A percentile compares a stretch with the other conserved stretches of the same genome.
Conservation (phyloP, 768 basidiomycete species). For the Mycena polygramma region DNA sequence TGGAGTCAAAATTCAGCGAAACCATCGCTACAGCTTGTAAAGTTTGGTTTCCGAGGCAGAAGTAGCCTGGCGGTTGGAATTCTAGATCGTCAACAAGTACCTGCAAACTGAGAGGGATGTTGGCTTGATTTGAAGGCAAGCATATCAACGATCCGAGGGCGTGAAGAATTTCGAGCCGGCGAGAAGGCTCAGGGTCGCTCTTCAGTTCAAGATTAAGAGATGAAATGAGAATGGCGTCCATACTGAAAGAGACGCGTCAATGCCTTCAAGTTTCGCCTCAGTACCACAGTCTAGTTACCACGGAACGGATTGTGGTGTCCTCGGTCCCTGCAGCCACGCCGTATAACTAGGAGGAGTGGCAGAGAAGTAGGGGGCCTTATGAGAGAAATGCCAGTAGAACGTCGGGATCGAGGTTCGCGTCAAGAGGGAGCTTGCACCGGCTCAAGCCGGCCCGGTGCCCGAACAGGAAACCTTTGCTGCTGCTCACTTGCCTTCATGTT, state of each 20-base stretch:
- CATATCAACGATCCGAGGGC: constrained; percentile 15
- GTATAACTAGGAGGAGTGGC: no score
- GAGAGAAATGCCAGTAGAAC: no score
- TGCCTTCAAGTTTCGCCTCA: no score
- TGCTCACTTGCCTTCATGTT: no score
- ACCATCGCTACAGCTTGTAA: not conserved
- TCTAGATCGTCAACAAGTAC: constrained; percentile 13
- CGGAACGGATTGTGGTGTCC: no score
- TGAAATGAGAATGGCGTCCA: not conserved
- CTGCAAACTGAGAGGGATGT: constrained; percentile 17
- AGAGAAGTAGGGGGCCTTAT: no score
- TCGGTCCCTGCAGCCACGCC: no score
- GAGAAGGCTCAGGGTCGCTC: not conserved
- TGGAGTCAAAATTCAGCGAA: constrained; percentile 1
- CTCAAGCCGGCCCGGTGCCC: no score
- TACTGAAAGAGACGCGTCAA: not conserved
- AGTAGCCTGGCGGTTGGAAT: not conserved
- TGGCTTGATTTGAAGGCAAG: constrained; percentile 1
- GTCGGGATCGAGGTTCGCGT: no score
- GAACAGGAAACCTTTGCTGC: no score
- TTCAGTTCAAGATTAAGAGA: constrained; percentile 2
- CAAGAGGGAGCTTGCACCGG: no score
- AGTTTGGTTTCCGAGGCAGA: not conserved
- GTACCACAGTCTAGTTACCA: no score
- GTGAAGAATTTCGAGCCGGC: constrained; percentile 4